A percentile compares a stretch with the other conserved stretches of the same genome.
These are phyloP conservation scores for Daucus carota DNA, from an alignment of 129 eudicot genomes.

Conservation along the genomic window DH1_v3.0 NC_030385.2:7388001-7388500, in stretches of 20 bases:
- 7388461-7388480: not conserved
- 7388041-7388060: not conserved
- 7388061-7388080: not conserved
- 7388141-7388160: conserved; percentile 4
- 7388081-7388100: not conserved
- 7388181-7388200: not conserved
- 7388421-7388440: conserved; percentile 95
- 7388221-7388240: conserved; percentile 15
- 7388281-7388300: conserved; percentile 21
- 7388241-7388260: conserved; percentile 2
- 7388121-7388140: too few relatives aligned
- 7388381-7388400: conserved; percentile 70
- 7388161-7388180: conserved; percentile 18
- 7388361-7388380: conserved; percentile 75
- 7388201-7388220: conserved; percentile 13
- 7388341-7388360: conserved; percentile 61
- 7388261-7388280: conserved; percentile 4
- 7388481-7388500: not conserved
- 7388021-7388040: too few relatives aligned
- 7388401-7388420: conserved; percentile 97
- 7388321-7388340: conserved; percentile 47
- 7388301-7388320: conserved; percentile 30
- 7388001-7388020: too few relatives aligned
- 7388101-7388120: not conserved
- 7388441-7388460: conserved; percentile 14